Evolutionary conservation across 768 basidiomycete species (phyloP).

Genomic region (Suillus spraguei): DNA sequence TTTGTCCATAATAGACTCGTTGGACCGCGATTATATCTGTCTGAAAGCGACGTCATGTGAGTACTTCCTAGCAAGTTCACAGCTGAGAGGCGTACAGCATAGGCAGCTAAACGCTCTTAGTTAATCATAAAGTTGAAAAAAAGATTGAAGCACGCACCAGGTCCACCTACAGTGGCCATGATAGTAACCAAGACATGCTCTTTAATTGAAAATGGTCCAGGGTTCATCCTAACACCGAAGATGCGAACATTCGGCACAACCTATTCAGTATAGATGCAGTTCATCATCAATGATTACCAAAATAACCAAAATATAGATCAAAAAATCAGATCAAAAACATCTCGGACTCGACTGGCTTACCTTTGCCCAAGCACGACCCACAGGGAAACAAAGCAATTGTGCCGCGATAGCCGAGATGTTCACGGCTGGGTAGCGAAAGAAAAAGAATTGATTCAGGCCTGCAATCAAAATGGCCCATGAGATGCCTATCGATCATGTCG

Average conservation of each 20-base stretch:
- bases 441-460: constrained; percentile 81
- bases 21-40: constrained; percentile 80
- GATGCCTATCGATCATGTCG: constrained; percentile 26
- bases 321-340: neutral
- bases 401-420: constrained; percentile 55
- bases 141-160: constrained; percentile 20
- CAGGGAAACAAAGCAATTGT: constrained; percentile 68
- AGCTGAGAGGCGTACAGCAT: constrained; percentile 37
- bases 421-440: constrained; percentile 63
- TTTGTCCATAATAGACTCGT: constrained; percentile 65
- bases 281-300: neutral
- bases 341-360: constrained; percentile 17
- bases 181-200: constrained; percentile 71
- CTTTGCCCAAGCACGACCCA: constrained; percentile 66
- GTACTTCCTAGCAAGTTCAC: neutral
- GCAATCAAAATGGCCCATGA: constrained; percentile 61
- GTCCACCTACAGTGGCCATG: constrained; percentile 55
- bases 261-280: constrained; percentile 19
- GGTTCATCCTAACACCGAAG: constrained; percentile 66
- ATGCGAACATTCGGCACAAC: constrained; percentile 53
- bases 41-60: constrained; percentile 19
- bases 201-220: constrained; percentile 78
- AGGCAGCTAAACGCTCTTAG: constrained; percentile 38
- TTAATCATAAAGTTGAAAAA: constrained; percentile 6
- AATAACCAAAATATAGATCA: neutral